phyloP scores from a whole-genome alignment of 306 rosid genomes.

The Neltuma alba region DNA sequence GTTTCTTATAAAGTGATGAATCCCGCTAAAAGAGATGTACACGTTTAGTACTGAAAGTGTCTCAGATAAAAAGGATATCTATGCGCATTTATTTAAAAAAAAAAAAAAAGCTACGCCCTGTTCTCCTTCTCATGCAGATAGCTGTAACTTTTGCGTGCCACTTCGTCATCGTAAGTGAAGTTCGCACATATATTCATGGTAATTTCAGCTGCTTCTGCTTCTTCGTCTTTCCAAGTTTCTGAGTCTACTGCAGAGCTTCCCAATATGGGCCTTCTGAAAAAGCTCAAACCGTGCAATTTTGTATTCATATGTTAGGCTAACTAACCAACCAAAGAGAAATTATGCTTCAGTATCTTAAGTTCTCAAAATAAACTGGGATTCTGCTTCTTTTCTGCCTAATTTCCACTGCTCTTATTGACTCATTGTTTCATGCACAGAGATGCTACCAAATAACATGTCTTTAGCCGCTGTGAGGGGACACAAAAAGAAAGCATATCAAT shows the following conservation, averaged over 20 bases:
- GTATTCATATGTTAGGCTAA: neutral
- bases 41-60: too few species aligned
- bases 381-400: neutral
- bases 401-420: neutral
- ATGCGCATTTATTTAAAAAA: too few species aligned
- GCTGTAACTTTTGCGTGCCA: too few species aligned
- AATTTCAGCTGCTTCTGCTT: too few species aligned
- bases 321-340: neutral
- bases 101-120: too few species aligned
- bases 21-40: too few species aligned
- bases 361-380: neutral
- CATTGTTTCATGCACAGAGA: neutral
- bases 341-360: neutral
- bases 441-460: neutral
- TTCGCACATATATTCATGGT: neutral
- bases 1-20: too few species aligned
- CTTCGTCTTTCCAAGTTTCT: neutral
- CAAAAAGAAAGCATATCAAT: neutral
- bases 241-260: neutral
- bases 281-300: neutral
- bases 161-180: too few species aligned
- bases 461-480: neutral
- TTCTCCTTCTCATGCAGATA: too few species aligned
- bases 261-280: neutral
- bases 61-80: too few species aligned